Evolutionary conservation across 176 grass and related monocot genomes (phyloP).

Genomic region (Ampelocalamus luodianensis): DNA sequence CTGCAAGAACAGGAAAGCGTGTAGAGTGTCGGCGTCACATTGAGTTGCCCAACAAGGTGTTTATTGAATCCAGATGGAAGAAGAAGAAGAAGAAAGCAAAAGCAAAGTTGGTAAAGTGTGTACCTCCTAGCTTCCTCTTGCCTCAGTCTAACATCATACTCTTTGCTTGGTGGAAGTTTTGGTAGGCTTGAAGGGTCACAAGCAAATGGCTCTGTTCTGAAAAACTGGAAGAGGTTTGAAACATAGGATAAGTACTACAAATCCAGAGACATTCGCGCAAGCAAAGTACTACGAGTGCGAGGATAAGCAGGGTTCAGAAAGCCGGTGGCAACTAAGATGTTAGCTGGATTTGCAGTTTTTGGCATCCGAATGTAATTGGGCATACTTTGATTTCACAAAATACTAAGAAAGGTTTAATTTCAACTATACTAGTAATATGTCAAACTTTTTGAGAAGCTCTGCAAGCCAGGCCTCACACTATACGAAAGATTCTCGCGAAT

Average conservation of each 20-base stretch:
- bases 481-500: slow-evolving; percentile 6
- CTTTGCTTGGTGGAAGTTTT: slow-evolving; percentile 92
- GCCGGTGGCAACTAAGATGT: not conserved
- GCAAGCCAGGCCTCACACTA: slow-evolving; percentile 4
- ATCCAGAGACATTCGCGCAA: not conserved
- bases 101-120: slow-evolving; percentile 10
- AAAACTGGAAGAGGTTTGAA: slow-evolving; percentile 64
- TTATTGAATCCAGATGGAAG: slow-evolving; percentile 21
- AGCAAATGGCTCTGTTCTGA: slow-evolving; percentile 65
- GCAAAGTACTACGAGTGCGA: slow-evolving; percentile 12
- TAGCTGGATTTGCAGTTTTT: not conserved
- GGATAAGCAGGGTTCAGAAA: slow-evolving; percentile 19
- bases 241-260: slow-evolving; percentile 34
- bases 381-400: not conserved
- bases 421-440: not conserved
- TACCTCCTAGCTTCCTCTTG: slow-evolving; percentile 74
- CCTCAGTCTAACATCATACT: slow-evolving; percentile 79
- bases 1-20: slow-evolving; percentile 47
- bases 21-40: slow-evolving; percentile 17
- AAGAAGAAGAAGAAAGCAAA: not conserved
- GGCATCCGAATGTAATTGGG: not conserved
- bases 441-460: not conserved
- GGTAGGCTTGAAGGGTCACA: slow-evolving; percentile 78
- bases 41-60: slow-evolving; percentile 32
- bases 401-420: slow-evolving; percentile 21